Percentiles rank a stretch among this genome's conserved stretches.
Conservation (phyloP, 306 rosid species). For the Sechiopsis laciniata region DNA sequence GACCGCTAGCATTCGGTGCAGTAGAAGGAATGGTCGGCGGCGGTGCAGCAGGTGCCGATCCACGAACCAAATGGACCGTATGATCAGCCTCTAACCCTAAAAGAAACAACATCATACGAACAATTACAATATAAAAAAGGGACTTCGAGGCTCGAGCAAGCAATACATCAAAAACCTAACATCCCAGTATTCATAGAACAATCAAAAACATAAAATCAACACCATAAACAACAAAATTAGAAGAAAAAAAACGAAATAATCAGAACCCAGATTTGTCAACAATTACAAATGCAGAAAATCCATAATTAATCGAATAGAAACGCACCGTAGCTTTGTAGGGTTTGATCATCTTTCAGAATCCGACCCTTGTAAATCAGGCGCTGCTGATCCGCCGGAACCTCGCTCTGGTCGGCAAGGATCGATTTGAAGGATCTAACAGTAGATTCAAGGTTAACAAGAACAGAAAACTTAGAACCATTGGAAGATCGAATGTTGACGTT, state of each 20-base stretch:
- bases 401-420: conserved; percentile 40
- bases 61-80: conserved; percentile 76
- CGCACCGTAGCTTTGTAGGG: conserved; percentile 67
- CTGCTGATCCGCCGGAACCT: conserved; percentile 59
- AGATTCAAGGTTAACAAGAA: conserved; percentile 45
- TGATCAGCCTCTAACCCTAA: conserved; percentile 84
- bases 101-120: background rate
- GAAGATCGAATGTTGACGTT: conserved; percentile 62
- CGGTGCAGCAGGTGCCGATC: conserved; percentile 44
- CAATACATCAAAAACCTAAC: background rate
- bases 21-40: conserved; percentile 31
- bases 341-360: conserved; percentile 75
- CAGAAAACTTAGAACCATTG: conserved; percentile 62
- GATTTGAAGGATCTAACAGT: conserved; percentile 56
- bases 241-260: background rate
- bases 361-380: conserved; percentile 87
- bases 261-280: background rate
- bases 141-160: background rate
- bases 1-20: conserved; percentile 39
- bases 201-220: background rate
- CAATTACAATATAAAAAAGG: background rate
- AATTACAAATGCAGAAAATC: background rate
- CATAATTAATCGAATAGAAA: background rate
- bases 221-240: background rate
- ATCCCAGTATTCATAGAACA: background rate